These are phyloP conservation scores for Rutstroemia sp. DNA, from an alignment of 2,329 filamentous ascomycete species.

Conservation along the genomic window DNA sequence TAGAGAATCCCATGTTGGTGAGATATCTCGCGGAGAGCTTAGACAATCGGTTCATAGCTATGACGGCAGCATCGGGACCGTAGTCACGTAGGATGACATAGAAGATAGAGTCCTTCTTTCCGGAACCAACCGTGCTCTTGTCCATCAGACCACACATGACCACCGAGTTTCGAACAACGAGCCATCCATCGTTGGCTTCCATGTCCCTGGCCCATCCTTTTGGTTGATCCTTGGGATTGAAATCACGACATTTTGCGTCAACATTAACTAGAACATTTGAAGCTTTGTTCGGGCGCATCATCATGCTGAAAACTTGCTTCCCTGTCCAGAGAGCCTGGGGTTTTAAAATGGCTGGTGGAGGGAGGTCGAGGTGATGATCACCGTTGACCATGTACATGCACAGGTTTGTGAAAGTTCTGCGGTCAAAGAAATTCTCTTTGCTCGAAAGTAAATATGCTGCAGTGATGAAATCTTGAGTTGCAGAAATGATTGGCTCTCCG, in stretches of 20 bases:
- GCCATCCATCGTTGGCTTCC: constrained; percentile 80
- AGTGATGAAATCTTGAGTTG: constrained; percentile 99
- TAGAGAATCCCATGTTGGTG: constrained; percentile 88
- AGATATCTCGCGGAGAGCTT: constrained; percentile 85
- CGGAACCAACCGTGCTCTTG: constrained; percentile 92
- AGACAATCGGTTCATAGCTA: constrained; percentile 88
- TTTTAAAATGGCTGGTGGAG: constrained; percentile 78
- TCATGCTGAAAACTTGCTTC: constrained; percentile 89
- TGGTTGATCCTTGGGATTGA: constrained; percentile 44
- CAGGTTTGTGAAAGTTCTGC: constrained; percentile 80
- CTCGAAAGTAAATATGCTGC: constrained; percentile 84
- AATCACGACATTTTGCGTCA: constrained; percentile 86
- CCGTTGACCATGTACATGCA: constrained; percentile 91
- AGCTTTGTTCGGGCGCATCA: constrained; percentile 83
- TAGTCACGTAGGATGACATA: constrained; percentile 95
- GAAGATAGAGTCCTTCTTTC: constrained; percentile 97
- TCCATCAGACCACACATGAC: constrained; percentile 98
- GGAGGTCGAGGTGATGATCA: constrained; percentile 70
- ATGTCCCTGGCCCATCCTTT: constrained; percentile 45
- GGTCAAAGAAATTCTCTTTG: constrained; percentile 89
- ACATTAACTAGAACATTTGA: constrained; percentile 81
- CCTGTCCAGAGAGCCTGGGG: constrained; percentile 89
- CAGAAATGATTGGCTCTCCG: constrained; percentile 94
- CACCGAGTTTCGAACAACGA: constrained; percentile 92
- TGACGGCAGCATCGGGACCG: constrained; percentile 79